These are phyloP conservation scores for Fusarium fujikuroi DNA, from an alignment of 2,329 filamentous ascomycete species.

Conservation along the genomic window DNA sequence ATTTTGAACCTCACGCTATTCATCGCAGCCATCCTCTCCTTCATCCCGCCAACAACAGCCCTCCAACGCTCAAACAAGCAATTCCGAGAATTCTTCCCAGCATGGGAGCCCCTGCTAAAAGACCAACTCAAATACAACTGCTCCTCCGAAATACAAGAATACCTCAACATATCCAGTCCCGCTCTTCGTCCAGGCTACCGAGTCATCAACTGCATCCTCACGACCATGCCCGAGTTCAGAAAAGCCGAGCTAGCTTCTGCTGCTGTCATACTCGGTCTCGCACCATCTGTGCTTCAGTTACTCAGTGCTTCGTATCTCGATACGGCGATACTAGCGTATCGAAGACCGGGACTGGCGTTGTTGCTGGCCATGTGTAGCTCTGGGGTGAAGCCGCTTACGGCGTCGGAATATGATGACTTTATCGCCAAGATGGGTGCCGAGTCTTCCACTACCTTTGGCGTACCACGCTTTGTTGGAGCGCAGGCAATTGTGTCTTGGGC, in stretches of 20 bases:
- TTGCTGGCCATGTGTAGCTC: conserved; percentile 32
- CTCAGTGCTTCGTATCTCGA: conserved; percentile 36
- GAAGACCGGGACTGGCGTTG: conserved; percentile 32
- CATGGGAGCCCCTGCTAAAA: conserved; percentile 18
- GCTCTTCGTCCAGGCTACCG: background rate
- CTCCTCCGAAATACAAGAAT: background rate
- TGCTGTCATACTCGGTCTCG: conserved; percentile 37
- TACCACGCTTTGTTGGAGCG: background rate
- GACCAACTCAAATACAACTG: conserved; percentile 6
- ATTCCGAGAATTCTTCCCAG: conserved; percentile 35
- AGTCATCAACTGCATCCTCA: conserved; percentile 36
- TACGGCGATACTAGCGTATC: conserved; percentile 30
- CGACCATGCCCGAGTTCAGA: conserved; percentile 32
- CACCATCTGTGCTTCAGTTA: conserved; percentile 29
- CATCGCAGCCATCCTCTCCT: background rate
- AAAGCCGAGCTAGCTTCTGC: conserved; percentile 40
- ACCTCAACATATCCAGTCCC: background rate
- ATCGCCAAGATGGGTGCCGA: conserved; percentile 1
- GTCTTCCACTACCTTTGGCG: conserved; percentile 1
- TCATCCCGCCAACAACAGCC: background rate
- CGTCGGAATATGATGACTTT: conserved; percentile 15
- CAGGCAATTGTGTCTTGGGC: background rate
- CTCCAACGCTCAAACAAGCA: conserved; percentile 15
- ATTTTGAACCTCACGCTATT: background rate
- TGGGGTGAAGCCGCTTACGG: conserved; percentile 13